Conservation (phyloP, 768 basidiomycete genomes). For the Mrakia frigida region DNA sequence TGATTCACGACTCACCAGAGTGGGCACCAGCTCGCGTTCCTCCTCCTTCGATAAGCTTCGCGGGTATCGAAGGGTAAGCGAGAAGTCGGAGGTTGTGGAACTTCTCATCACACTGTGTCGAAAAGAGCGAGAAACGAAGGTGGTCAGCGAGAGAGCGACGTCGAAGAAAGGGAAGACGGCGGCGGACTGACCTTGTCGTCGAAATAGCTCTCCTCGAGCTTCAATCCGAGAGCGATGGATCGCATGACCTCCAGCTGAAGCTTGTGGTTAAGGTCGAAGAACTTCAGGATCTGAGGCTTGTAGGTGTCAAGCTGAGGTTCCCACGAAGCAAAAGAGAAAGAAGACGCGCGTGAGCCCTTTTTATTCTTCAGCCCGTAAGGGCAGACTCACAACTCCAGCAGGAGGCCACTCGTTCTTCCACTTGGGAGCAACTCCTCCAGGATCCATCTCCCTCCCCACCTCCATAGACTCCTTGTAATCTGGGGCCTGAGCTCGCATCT, state of each 20-base stretch:
- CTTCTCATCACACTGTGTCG: constrained; percentile 52
- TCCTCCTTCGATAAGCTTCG: constrained; percentile 57
- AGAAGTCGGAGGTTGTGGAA: constrained; percentile 74
- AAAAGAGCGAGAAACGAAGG: not conserved
- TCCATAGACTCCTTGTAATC: constrained; percentile 73
- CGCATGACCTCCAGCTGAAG: constrained; percentile 73
- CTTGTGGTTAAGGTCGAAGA: constrained; percentile 49
- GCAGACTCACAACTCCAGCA: constrained; percentile 49
- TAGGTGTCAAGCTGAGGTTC: constrained; percentile 12
- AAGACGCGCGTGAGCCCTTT: not conserved
- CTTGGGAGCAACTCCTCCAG: constrained; percentile 15
- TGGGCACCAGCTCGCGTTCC: constrained; percentile 79
- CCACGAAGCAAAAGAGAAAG: not conserved
- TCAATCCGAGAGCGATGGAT: constrained; percentile 75
- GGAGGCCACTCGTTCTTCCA: constrained; percentile 67
- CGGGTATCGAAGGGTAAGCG: constrained; percentile 72
- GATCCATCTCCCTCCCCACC: constrained; percentile 77
- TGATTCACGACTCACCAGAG: constrained; percentile 49
- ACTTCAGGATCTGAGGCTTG: constrained; percentile 19
- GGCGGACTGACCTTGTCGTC: constrained; percentile 55
- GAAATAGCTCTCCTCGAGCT: constrained; percentile 67
- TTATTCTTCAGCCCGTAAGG: not conserved
- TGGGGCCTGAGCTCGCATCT: constrained; percentile 66
- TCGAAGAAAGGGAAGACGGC: not conserved
- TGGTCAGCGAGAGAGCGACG: not conserved